Base-by-base conservation (phyloP, 2,329 filamentous ascomycete species). In the Helminthosporium solani region DNA sequence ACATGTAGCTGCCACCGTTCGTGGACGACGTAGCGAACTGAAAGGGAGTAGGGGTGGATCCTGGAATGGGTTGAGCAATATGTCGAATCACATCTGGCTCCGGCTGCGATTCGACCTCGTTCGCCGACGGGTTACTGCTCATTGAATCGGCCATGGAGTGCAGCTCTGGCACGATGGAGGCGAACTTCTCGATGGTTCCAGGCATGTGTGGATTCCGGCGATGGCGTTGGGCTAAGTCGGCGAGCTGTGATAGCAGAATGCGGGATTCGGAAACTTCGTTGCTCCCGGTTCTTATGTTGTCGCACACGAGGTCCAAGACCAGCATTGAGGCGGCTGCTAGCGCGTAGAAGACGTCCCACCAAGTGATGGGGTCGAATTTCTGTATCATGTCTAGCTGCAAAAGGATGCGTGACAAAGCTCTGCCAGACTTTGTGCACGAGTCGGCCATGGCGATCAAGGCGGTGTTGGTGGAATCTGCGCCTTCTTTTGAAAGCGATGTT, bases 321-420 rank as follows among this genome's bases (percentile, higher is more conserved):
- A 74, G 62, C 1, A 68, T 57, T 7, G 72, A 66, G 34, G 64
- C 64, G 1, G 70, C 64, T 14, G 69, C 54, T 33, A 73, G 63
- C 2, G 68, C 55, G 33, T 70, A 73, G 62, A 70, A 75, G 3
- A 70, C 55, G 40, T 75, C 73, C 56, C 66, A 72, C 66, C 69
- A 72, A 2, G 67, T 68, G 14, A 70, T 62, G n/a, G 66, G 55
- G 48, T 75, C 69, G 40, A 74, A 72, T 33, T 66, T 68, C 4
- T 60, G 59, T 33, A 68, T 61, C 2, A 60, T 41, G n/a, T 70
- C 70, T 0, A 74, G 59, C 38, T 67, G 63, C 15, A 68, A 55
- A 3, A 75, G 47, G 21, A 70, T 60, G 11, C 57, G 61, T 21
- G 66, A 61, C 8, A 70, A 50, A 0, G 55, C 51, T 28, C 67